phyloP scores from a whole-genome alignment of 1,284 basidiomycete species.

The Anthracocystis walkeri region DNA sequence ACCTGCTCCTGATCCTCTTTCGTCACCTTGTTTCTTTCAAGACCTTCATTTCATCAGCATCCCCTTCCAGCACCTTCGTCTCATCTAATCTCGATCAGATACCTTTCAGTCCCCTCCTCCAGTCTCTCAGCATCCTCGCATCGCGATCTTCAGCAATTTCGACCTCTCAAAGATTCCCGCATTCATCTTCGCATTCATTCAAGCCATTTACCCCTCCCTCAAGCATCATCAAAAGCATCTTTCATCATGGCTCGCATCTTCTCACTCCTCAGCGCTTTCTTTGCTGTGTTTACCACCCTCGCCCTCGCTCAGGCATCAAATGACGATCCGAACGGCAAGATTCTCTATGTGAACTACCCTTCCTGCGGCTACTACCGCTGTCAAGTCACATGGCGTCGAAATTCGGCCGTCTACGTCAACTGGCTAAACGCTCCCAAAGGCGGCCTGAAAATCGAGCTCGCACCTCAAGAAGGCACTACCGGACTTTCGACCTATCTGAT shows the following conservation, averaged over 20 bases:
- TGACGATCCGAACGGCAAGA: slow-evolving; percentile 47
- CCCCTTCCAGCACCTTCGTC: not conserved
- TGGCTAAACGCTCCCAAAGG: slow-evolving; percentile 49
- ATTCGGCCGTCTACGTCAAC: slow-evolving; percentile 31
- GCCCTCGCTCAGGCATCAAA: slow-evolving; percentile 26
- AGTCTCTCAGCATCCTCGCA: not conserved
- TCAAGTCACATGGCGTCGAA: slow-evolving; percentile 34
- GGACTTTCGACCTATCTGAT: slow-evolving; percentile 36
- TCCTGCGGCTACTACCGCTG: slow-evolving; percentile 39
- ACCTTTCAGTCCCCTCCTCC: not conserved
- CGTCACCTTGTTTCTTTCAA: not conserved
- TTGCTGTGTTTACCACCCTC: slow-evolving; percentile 1
- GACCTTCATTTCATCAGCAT: not conserved
- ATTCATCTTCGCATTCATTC: not conserved
- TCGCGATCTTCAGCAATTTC: not conserved
- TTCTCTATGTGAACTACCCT: slow-evolving; percentile 45
- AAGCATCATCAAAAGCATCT: not conserved
- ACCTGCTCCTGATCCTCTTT: no score
- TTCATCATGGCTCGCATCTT: slow-evolving; percentile 28
- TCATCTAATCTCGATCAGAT: not conserved
- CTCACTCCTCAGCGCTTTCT: slow-evolving; percentile 6
- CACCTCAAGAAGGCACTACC: slow-evolving; percentile 37
- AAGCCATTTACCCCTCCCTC: not conserved
- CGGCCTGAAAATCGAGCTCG: slow-evolving; percentile 36
- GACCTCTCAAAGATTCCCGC: not conserved